These are phyloP conservation scores for Trichocomaceae sp. DNA, from an alignment of 2,329 filamentous ascomycete genomes.

Conservation along the genomic window DNA sequence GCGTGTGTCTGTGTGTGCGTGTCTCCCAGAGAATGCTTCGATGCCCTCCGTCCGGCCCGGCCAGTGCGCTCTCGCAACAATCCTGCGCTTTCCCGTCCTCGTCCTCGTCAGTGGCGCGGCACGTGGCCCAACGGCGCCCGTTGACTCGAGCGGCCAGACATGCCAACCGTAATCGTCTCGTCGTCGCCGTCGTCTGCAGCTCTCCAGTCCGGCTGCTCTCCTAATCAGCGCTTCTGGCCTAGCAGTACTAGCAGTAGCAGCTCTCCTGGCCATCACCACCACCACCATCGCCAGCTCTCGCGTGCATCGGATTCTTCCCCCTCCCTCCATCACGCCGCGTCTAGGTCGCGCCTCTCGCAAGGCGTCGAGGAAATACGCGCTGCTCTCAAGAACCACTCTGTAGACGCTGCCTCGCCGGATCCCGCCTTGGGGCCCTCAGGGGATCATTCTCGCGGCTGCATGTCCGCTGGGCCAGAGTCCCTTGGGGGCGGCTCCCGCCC, in stretches of 20 bases:
- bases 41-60: not conserved
- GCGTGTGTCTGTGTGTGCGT: no score
- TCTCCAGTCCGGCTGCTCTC: conserved; percentile 27
- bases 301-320: conserved; percentile 3
- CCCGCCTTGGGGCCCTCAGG: conserved; percentile 19
- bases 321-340: conserved; percentile 1
- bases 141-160: conserved; percentile 2
- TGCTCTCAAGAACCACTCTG: conserved; percentile 33
- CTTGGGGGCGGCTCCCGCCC: conserved; percentile 25
- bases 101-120: conserved; percentile 7
- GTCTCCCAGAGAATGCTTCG: not conserved
- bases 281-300: conserved; percentile 1
- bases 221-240: conserved; percentile 6
- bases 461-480: conserved; percentile 30
- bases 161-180: conserved; percentile 32
- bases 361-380: conserved; percentile 36
- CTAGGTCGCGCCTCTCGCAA: conserved; percentile 22
- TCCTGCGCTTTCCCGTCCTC: conserved; percentile 5
- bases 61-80: not conserved
- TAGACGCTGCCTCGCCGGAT: conserved; percentile 25
- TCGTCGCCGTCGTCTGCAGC: conserved; percentile 36
- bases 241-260: no score
- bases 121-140: conserved; percentile 9
- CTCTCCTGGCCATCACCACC: conserved; percentile 8
- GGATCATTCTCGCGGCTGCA: conserved; percentile 28